These are phyloP conservation scores for Acer campestre DNA, from an alignment of 345 rosid species.

Conservation along the genomic window DNA sequence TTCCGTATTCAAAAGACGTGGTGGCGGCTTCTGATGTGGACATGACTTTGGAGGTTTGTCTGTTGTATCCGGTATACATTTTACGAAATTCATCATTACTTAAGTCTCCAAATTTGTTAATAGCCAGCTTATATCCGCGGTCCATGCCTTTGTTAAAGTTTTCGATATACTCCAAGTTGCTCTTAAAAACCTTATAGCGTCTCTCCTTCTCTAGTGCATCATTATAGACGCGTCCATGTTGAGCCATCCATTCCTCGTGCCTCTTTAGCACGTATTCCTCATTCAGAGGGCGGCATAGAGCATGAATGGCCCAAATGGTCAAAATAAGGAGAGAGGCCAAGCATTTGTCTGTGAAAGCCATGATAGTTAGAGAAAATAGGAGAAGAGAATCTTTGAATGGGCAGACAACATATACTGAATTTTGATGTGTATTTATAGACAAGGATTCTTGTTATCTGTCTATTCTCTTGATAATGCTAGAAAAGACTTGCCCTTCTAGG, in stretches of 20 bases:
- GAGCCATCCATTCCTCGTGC: constrained; percentile 44
- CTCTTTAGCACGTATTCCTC: constrained; percentile 26
- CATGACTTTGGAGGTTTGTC: background rate
- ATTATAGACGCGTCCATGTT: constrained; percentile 34
- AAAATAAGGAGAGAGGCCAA: constrained; percentile 23
- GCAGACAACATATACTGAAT: background rate
- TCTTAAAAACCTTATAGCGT: constrained; percentile 44
- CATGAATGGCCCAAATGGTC: constrained; percentile 22
- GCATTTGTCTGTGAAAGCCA: constrained; percentile 17
- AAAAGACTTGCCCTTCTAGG: no score
- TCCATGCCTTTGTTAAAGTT: constrained; percentile 34
- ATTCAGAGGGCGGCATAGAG: constrained; percentile 22
- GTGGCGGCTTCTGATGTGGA: background rate
- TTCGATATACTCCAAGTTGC: constrained; percentile 39
- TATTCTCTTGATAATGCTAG: no score
- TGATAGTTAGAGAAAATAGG: background rate
- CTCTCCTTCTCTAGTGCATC: constrained; percentile 27
- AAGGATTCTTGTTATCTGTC: background rate
- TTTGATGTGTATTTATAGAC: constrained; percentile 23
- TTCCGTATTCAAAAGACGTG: constrained; percentile 18
- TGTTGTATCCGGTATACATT: constrained; percentile 43
- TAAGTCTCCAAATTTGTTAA: constrained; percentile 58
- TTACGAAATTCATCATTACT: constrained; percentile 55
- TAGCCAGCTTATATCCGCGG: constrained; percentile 47
- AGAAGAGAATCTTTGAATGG: background rate